Evolutionary conservation across 768 basidiomycete genomes (phyloP).

Genomic region (Pulveroboletus sp.): DNA sequence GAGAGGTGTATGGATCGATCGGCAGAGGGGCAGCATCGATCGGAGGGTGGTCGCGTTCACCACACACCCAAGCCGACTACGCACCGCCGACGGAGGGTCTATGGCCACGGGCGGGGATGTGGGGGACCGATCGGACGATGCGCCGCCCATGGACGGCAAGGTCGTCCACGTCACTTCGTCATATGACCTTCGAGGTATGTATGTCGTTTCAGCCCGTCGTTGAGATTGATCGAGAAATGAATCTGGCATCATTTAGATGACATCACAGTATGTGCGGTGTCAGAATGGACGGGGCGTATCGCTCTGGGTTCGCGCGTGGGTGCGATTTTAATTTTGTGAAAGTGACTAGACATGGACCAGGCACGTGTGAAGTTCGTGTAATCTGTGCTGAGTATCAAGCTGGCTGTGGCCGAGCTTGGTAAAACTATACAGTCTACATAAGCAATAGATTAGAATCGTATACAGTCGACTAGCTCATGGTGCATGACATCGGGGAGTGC

Average conservation of each 20-base stretch:
- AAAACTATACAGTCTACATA: too few relatives aligned
- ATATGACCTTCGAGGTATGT: slow-evolving; percentile 30
- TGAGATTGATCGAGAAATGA: background rate
- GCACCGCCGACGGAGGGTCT: background rate
- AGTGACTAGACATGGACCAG: too few relatives aligned
- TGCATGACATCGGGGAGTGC: too few relatives aligned
- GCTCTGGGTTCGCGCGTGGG: slow-evolving; percentile 41
- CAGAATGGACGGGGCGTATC: slow-evolving; percentile 43
- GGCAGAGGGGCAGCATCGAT: slow-evolving; percentile 12
- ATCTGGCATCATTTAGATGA: slow-evolving; percentile 32
- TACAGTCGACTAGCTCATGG: too few relatives aligned
- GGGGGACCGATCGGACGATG: background rate
- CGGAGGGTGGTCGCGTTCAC: slow-evolving; percentile 25
- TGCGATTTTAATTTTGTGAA: slow-evolving; percentile 5
- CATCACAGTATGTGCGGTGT: slow-evolving; percentile 42
- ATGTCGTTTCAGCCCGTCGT: background rate
- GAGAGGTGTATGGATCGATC: slow-evolving; percentile 26
- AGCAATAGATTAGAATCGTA: too few relatives aligned
- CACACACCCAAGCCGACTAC: slow-evolving; percentile 9
- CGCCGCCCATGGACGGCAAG: slow-evolving; percentile 10
- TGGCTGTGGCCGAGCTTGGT: too few relatives aligned
- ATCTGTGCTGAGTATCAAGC: too few relatives aligned
- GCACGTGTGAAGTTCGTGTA: too few relatives aligned
- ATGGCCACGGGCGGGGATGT: background rate
- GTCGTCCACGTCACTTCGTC: slow-evolving; percentile 18